Base-by-base conservation (phyloP, 169 alveolate genomes). In the Plasmodium vivax region DNA sequence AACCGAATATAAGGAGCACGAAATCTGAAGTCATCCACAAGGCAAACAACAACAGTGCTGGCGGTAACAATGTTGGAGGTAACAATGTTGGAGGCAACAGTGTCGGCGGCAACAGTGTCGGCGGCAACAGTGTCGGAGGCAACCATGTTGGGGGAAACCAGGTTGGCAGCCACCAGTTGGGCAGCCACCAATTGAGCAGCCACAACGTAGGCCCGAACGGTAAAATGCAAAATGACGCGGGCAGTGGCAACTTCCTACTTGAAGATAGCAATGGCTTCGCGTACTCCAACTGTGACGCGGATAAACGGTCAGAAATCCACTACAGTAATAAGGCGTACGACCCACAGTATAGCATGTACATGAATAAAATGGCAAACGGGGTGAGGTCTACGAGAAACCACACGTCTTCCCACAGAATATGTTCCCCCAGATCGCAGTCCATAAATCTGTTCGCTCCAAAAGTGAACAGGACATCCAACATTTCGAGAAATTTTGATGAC, bases 1-100 rank as follows among this genome's bases (percentile, higher is more conserved):
- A 88, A 58, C 72, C 32, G 19, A 88, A 88, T 38, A 58, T 88
- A 58, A 87, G 94, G 72, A 88, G 94, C 68, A 88, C 94, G 2
- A 88, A 88, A 56, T 88, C 94, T 77, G 94, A 88, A 88, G 94
- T 88, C 16, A 77, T 88, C 43, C 82, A 36, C 16, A 88, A 88
- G 10, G 32, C 51, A 30, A 74, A 43, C n/a, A 45, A 41, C 32
- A 71, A 72, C 4, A 83, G 19, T 34, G 58, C 23, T 14, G 19
- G 12, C 47, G 16, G 38, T n/a, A 62, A 9, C n/a, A 83, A 27
- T 58, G 30, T 16, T 12, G 38, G 47, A 30, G 73, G 79, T 30
- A 56, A 10, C 41, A 85, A 4, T 30, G 82, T 41, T n/a, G 79
- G 90, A 30, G 56, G 45, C 32, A 34, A 19, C 4, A 83, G 19